A percentile compares a stretch with the other conserved stretches of the same genome.
phyloP scores from a whole-genome alignment of 108 stramenopile genomes.

The Skeletonema menzelii region DNA sequence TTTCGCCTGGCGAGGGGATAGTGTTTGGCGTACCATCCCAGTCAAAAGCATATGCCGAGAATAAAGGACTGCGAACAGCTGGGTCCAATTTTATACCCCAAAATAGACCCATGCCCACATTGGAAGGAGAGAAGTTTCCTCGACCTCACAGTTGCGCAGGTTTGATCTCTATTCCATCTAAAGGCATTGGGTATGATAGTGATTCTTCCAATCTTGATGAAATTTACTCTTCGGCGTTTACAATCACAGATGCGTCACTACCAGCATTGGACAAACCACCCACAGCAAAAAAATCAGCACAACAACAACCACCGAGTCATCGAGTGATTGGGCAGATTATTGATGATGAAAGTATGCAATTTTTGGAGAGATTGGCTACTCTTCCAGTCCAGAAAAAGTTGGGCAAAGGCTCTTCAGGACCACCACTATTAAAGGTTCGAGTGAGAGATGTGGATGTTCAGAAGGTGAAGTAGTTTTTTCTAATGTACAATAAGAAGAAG shows the following conservation, averaged over 20 bases:
- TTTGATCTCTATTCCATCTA: constrained; percentile 54
- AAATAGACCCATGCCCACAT: constrained; percentile 26
- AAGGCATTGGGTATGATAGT: constrained; percentile 64
- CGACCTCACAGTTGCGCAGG: constrained; percentile 51
- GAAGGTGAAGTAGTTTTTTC: constrained; percentile 1
- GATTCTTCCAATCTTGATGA: constrained; percentile 46
- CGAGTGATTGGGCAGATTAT: constrained; percentile 62
- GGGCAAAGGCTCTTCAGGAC: constrained; percentile 33
- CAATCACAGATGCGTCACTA: constrained; percentile 52
- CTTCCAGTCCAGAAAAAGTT: constrained; percentile 54
- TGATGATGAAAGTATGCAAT: constrained; percentile 60
- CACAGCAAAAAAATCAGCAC: constrained; percentile 1
- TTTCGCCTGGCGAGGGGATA: constrained; percentile 48
- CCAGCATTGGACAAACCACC: constrained; percentile 44
- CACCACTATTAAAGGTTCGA: constrained; percentile 47
- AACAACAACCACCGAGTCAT: constrained; percentile 6
- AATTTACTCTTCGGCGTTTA: constrained; percentile 54
- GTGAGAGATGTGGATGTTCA: constrained; percentile 12
- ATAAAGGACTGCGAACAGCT: constrained; percentile 10
- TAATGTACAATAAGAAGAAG: too few species aligned
- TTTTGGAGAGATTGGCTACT: constrained; percentile 52
- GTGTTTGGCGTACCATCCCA: constrained; percentile 69
- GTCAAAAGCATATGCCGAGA: constrained; percentile 45
- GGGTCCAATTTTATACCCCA: constrained; percentile 46
- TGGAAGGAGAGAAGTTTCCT: constrained; percentile 30